These are phyloP conservation scores for Cyberlindnera misumaiensis DNA, from an alignment of 805 yeast genomes.

Conservation along the genomic window DNA sequence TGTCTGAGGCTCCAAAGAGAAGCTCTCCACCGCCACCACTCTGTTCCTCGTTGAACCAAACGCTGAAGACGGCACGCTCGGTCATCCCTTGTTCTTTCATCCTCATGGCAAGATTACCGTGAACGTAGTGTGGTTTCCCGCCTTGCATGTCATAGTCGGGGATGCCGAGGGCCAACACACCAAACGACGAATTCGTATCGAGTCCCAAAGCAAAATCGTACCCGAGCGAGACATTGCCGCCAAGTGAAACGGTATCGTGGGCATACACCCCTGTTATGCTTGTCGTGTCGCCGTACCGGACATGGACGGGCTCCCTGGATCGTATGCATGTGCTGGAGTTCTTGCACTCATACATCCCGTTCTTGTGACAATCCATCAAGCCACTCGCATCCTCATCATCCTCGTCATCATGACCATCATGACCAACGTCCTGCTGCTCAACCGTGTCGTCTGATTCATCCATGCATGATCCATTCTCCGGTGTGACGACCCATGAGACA, in stretches of 20 bases:
- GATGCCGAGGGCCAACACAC: conserved; percentile 25
- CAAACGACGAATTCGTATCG: conserved; percentile 38
- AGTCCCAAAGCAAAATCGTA: conserved; percentile 29
- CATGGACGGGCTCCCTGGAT: conserved; percentile 24
- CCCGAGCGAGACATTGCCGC: conserved; percentile 25
- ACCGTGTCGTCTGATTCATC: conserved; percentile 4
- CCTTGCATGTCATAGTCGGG: conserved; percentile 8
- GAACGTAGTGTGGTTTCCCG: conserved; percentile 3
- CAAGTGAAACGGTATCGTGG: conserved; percentile 14
- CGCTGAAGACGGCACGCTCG: conserved; percentile 13
- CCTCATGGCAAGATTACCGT: conserved; percentile 8
- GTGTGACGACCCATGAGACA: conserved; percentile 27
- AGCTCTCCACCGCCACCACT: conserved; percentile 16
- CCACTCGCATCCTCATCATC: no score
- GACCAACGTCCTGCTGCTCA: background rate
- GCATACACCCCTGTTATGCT: conserved; percentile 52
- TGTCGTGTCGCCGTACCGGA: conserved; percentile 42
- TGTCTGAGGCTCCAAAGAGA: conserved; percentile 36
- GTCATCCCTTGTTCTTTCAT: conserved; percentile 5
- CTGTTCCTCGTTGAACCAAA: conserved; percentile 11
- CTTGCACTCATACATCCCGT: conserved; percentile 3
- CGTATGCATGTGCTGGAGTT: background rate
- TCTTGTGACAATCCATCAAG: conserved; percentile 4
- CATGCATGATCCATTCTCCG: conserved; percentile 11
- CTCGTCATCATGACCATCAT: no score